A percentile compares a stretch with the other conserved stretches of the same genome.
phyloP scores from a whole-genome alignment of 169 alveolate genomes.

The Cryptosporidium meleagridis region DNA sequence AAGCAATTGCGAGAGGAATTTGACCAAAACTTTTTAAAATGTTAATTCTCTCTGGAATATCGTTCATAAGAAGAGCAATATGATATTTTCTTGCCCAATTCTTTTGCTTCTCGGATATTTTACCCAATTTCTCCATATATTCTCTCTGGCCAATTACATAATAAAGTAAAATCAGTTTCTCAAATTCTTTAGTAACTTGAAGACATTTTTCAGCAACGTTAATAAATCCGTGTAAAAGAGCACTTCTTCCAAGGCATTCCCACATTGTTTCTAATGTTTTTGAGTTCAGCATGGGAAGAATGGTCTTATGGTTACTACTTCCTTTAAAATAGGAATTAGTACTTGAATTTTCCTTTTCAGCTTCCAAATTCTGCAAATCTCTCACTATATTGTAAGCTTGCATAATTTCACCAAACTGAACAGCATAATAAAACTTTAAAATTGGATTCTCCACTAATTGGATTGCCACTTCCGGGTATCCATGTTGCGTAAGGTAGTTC shows the following conservation, averaged over 20 bases:
- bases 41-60: slow-evolving; percentile 60
- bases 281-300: slow-evolving; percentile 44
- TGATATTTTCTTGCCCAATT: slow-evolving; percentile 68
- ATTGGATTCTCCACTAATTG: slow-evolving; percentile 81
- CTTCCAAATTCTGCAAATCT: slow-evolving; percentile 79
- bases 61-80: slow-evolving; percentile 35
- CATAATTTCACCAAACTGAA: slow-evolving; percentile 81
- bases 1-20: slow-evolving; percentile 57
- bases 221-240: slow-evolving; percentile 52
- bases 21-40: slow-evolving; percentile 44
- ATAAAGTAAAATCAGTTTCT: slow-evolving; percentile 45
- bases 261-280: slow-evolving; percentile 51
- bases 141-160: slow-evolving; percentile 69
- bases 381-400: slow-evolving; percentile 82
- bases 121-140: slow-evolving; percentile 44
- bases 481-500: slow-evolving; percentile 81
- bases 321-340: background rate
- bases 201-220: slow-evolving; percentile 73
- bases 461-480: slow-evolving; percentile 82
- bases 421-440: slow-evolving; percentile 81
- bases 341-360: slow-evolving; percentile 38
- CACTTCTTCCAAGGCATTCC: slow-evolving; percentile 65
- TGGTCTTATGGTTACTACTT: slow-evolving; percentile 34
- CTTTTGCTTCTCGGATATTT: slow-evolving; percentile 60
- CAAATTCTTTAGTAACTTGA: slow-evolving; percentile 61